Evolutionary conservation across 805 yeast species (phyloP), one percentile per base, ranked within the genome.

Genomic region (Jamesozyma gamospora): DNA sequence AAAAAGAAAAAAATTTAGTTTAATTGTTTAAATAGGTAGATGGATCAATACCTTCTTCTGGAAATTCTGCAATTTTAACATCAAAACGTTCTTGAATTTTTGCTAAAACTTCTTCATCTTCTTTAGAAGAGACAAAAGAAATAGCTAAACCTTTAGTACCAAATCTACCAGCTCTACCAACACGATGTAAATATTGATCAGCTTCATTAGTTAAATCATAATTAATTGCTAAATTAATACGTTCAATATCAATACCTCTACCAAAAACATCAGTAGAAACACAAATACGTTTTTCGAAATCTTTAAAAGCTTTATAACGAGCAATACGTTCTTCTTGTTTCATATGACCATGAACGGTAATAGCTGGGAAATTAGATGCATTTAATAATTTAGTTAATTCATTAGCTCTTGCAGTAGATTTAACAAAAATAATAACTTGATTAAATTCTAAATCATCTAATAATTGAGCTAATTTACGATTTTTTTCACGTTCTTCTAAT

Each of bases 101-200:
- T 57, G 75, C 82, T 64, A 92, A 74, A 32, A 88, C 83, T 67
- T 81, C 85, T 66, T 86, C 87, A 61, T 92, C 98, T 48, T 79
- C 90, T 55, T 78, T 82, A 43, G 79, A 72, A 32, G 92, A 72
- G 40, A 92, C 92, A 50, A 90, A 84, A 32, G 96, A 85, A 43
- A 92, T 75, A 39, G 96, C 94, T 56, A 92, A 78, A 71, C 98
- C 98, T 72, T 90, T 90, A 62, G 98, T 90, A 72, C 98, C 98
- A 58, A 90, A 90, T 76, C 98, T 88, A 70, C 98, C 98, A 52
- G 98, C 98, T 78, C 98, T 87, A 62, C 98, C 98, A 48, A 90
- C 98, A 72, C 98, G 86, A 73, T 90, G 98, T 63, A 90, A 77
- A 69, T 92, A 90, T 68, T 92, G 96, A 67, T 90, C 97, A 49